A percentile compares a stretch with the other conserved stretches of the same genome.
phyloP scores from a whole-genome alignment of 2,329 filamentous ascomycete genomes.

The Microascus cirrosus region DNA sequence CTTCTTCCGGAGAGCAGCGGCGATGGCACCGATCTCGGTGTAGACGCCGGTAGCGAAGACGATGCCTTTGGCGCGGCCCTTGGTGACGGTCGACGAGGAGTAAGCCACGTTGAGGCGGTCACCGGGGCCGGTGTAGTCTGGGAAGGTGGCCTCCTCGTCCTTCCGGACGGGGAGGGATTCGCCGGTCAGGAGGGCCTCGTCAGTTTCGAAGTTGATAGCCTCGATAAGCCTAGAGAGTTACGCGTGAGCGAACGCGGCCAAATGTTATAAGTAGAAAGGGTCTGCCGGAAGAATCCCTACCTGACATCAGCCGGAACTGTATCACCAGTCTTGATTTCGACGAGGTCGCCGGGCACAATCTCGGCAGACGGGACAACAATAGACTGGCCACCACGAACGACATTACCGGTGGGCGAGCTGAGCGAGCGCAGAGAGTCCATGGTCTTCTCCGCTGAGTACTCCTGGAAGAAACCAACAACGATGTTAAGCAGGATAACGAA shows the following conservation, averaged over 20 bases:
- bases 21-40: constrained; percentile 49
- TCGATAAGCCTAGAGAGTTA: constrained; percentile 27
- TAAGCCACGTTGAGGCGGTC: constrained; percentile 48
- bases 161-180: constrained; percentile 47
- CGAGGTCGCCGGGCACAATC: constrained; percentile 46
- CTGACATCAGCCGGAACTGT: constrained; percentile 45
- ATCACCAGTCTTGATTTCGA: constrained; percentile 36
- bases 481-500: constrained; percentile 42
- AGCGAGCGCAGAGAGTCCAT: constrained; percentile 26
- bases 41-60: constrained; percentile 49
- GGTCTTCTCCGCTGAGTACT: constrained; percentile 27
- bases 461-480: constrained; percentile 33
- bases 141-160: constrained; percentile 27
- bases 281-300: background rate
- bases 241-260: background rate
- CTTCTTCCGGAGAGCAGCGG: constrained; percentile 35
- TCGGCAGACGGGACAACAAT: constrained; percentile 19
- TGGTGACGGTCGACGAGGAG: constrained; percentile 43
- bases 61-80: constrained; percentile 45
- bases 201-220: constrained; percentile 51
- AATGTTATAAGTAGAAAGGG: background rate
- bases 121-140: constrained; percentile 24
- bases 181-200: constrained; percentile 50
- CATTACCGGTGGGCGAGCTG: constrained; percentile 22
- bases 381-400: constrained; percentile 23